Evolutionary conservation across 2,329 filamentous ascomycete species (phyloP), one percentile per base, ranked within the genome.

Genomic region (Fusarium gaditjirri): DNA sequence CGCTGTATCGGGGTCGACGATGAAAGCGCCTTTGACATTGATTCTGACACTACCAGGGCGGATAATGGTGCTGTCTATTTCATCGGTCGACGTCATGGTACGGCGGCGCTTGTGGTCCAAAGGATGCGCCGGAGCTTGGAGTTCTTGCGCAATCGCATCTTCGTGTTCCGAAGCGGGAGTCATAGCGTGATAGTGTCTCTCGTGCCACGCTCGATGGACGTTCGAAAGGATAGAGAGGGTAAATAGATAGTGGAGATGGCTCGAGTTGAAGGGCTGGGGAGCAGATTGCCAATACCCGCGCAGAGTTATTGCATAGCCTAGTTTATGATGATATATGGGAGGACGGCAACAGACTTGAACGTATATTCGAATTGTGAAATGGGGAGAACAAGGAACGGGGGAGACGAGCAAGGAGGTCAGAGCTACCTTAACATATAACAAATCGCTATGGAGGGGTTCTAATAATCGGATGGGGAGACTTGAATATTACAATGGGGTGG

Each of bases 1-100:
- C 25, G 82, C 81, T 7, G 88, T 86, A 74, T 94, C 92, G 70
- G 95, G 92, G 79, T 98, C 94, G 77, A 97, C 94, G 74, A 99
- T 98, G 79, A 97, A 98, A 42, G 96, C 96, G 78, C 95, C 96
- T 81, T 94, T 91, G 73, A 98, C 95, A 80, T 99, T 98, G 85
- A 99, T 98, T 83, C 93, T 92, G 78, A 98, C 94, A 19, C 93
- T 88, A 29, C 90, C 90, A 5, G 90, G 90, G 75, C 89, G 88
- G 59, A 84, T 87, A 76, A 92, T 88, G 53, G 88, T 88, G 76
- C 84, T 89, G 80, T 89, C 86, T 61, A 90, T 89, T 80, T 89
- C 87, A 75, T 87, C 84, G 16, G 86, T 86, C 70, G 84, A 85
- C 39, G 86, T 88, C 79, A 80, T 80, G 33, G 80, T 80, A 47